Evolutionary conservation across 2,329 filamentous ascomycete genomes (phyloP).

Genomic region (Xylariaceae sp.): DNA sequence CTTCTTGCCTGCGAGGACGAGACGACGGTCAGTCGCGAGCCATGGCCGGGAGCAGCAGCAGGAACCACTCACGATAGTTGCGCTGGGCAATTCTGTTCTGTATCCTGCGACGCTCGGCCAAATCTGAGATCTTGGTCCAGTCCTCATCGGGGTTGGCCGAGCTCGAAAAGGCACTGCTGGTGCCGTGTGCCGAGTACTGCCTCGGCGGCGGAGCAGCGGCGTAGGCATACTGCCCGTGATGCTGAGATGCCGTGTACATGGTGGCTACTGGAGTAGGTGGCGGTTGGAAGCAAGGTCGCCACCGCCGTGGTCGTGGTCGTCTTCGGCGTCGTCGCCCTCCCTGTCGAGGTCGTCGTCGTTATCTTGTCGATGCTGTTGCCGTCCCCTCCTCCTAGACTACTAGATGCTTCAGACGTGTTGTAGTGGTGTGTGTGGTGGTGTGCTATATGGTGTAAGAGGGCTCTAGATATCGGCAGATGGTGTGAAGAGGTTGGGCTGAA

Average conservation of each 20-base stretch:
- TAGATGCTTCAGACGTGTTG: background rate
- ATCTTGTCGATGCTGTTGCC: no score
- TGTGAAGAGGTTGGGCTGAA: slow-evolving; percentile 8
- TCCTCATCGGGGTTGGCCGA: slow-evolving; percentile 95
- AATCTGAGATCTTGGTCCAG: slow-evolving; percentile 98
- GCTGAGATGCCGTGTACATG: slow-evolving; percentile 38
- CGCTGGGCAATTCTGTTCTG: slow-evolving; percentile 97
- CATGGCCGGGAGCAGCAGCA: slow-evolving; percentile 1
- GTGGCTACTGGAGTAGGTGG: slow-evolving; percentile 1
- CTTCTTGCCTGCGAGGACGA: slow-evolving; percentile 71
- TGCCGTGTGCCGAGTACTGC: slow-evolving; percentile 66
- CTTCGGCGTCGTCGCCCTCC: no score
- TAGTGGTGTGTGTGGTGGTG: background rate
- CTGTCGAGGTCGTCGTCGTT: no score
- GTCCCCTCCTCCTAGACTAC: background rate
- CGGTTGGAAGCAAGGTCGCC: no score
- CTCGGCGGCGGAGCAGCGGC: slow-evolving; percentile 39
- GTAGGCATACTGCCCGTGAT: slow-evolving; percentile 33
- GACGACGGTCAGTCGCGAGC: background rate
- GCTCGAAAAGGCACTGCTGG: slow-evolving; percentile 89
- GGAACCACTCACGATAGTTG: slow-evolving; percentile 68
- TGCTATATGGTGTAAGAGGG: background rate
- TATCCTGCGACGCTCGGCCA: slow-evolving; percentile 87
- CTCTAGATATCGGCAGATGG: background rate
- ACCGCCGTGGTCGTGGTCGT: no score